Evolutionary conservation across 805 yeast genomes (phyloP), one percentile per base, ranked within the genome.

Genomic region (Hanseniaspora clermontiae): DNA sequence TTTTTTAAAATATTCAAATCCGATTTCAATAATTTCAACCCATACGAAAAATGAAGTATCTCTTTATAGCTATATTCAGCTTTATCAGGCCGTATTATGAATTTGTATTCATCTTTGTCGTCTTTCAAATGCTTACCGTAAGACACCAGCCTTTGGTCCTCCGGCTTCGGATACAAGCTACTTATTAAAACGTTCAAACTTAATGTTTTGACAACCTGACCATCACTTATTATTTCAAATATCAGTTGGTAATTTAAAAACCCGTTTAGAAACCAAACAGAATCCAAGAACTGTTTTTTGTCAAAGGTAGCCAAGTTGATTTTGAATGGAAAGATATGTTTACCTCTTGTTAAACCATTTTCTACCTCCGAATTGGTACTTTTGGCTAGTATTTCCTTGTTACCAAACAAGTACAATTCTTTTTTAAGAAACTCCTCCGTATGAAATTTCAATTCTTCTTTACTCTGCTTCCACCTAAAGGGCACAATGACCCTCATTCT

Each of bases 241-340:
- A 19, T 12, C 6, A 51, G 19, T 15, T 29, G 34, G 19, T 51
- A 51, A 10, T 10, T 19, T 12, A 51, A 29, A 51, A 39, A 42
- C 17, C 54, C 54, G 11, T 43, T 43, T 20, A 51, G 19, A 34
- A 51, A 51, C 48, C 54, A 42, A 15, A 27, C 54, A 5, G 54
- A 51, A 14, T 42, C 24, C 5, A 15, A 6, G 5, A 42, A 31
- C 8, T 20, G n/a, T 19, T 17, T 20, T 19, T 42, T 24, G 9
- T 31, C 15, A 34, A 31, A 32, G 3, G 42, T 40, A 8, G 24
- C 15, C 19, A 51, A n/a, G 24, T 80, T 83, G 45, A 89, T 85
- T 49, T 84, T 79, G 65, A 89, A 90, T 20, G 95, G 95, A 65
- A 90, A 89, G 38, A 87, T 71, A 68, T 89, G 96, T 64, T 86